phyloP scores from a whole-genome alignment of 1,139 yeast genomes.

The Scheffersomyces segobiensis region DNA sequence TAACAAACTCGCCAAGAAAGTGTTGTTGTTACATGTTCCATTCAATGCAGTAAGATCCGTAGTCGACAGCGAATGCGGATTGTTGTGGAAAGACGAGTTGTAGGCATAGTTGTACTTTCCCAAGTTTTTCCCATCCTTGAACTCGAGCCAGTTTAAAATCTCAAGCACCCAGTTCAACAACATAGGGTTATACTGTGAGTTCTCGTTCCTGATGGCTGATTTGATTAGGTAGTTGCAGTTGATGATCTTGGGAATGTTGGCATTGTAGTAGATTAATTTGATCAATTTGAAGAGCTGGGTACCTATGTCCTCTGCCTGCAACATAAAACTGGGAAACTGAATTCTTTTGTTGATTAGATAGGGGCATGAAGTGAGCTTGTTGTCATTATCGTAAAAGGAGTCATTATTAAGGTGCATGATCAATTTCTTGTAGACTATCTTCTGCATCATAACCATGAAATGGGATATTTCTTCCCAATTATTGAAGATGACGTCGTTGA shows the following conservation, averaged over 20 bases:
- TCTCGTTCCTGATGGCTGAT: slow-evolving; percentile 9
- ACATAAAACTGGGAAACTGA: slow-evolving; percentile 35
- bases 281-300: slow-evolving; percentile 35
- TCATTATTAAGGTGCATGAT: slow-evolving; percentile 17
- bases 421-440: slow-evolving; percentile 36
- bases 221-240: slow-evolving; percentile 36
- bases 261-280: slow-evolving; percentile 38
- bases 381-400: not conserved
- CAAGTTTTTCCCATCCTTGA: slow-evolving; percentile 51
- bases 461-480: slow-evolving; percentile 53
- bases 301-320: slow-evolving; percentile 49
- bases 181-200: slow-evolving; percentile 11
- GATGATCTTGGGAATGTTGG: slow-evolving; percentile 49
- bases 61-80: slow-evolving; percentile 3
- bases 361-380: slow-evolving; percentile 14
- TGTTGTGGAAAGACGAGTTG: slow-evolving; percentile 7
- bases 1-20: slow-evolving; percentile 48
- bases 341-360: slow-evolving; percentile 38
- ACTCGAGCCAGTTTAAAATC: slow-evolving; percentile 60
- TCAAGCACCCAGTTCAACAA: slow-evolving; percentile 58
- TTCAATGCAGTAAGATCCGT: slow-evolving; percentile 2
- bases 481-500: slow-evolving; percentile 44
- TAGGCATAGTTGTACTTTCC: slow-evolving; percentile 4
- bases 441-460: slow-evolving; percentile 41
- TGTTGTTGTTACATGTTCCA: slow-evolving; percentile 10